Conservation (phyloP, 2,329 filamentous ascomycete species). For the Graphilbum ipis-grandicollis region DNA sequence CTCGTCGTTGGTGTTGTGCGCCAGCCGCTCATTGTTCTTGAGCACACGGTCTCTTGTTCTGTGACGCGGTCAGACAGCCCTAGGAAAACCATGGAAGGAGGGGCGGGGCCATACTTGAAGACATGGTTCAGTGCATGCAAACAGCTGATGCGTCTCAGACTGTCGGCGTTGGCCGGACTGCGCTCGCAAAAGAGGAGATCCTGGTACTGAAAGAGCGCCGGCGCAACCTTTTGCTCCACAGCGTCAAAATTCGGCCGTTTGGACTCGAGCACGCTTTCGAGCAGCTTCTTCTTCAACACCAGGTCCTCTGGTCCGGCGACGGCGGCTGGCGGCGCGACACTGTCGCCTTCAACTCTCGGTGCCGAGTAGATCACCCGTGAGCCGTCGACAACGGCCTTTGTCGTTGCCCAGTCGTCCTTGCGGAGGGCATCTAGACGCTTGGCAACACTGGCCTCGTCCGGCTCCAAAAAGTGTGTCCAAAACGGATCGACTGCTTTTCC, state of each 20-base stretch:
- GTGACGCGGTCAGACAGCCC: too few relatives aligned
- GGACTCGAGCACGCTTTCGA: conserved; percentile 28
- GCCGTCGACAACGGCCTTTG: conserved; percentile 26
- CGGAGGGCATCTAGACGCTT: conserved; percentile 33
- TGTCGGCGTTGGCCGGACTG: conserved; percentile 48
- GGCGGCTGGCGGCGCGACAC: conserved; percentile 16
- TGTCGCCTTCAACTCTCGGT: conserved; percentile 15
- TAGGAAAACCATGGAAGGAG: neutral
- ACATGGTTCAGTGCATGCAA: conserved; percentile 85
- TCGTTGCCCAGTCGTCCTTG: conserved; percentile 31
- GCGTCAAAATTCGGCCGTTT: conserved; percentile 39
- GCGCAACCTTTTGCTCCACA: conserved; percentile 47
- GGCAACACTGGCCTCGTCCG: conserved; percentile 42
- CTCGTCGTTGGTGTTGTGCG: conserved; percentile 37
- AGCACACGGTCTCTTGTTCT: conserved; percentile 77
- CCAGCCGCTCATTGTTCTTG: conserved; percentile 57
- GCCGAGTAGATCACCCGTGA: conserved; percentile 28
- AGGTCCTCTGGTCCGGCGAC: conserved; percentile 26
- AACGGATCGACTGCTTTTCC: conserved; percentile 47
- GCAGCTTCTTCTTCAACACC: conserved; percentile 55
- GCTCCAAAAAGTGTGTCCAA: conserved; percentile 58
- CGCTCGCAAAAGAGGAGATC: conserved; percentile 66
- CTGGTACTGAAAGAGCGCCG: conserved; percentile 63
- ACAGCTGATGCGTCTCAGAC: conserved; percentile 54
- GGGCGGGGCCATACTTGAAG: conserved; percentile 44